phyloP scores from a whole-genome alignment of 228 moss, liverwort and hornwort species.

The Sphagnum fallax region DNA sequence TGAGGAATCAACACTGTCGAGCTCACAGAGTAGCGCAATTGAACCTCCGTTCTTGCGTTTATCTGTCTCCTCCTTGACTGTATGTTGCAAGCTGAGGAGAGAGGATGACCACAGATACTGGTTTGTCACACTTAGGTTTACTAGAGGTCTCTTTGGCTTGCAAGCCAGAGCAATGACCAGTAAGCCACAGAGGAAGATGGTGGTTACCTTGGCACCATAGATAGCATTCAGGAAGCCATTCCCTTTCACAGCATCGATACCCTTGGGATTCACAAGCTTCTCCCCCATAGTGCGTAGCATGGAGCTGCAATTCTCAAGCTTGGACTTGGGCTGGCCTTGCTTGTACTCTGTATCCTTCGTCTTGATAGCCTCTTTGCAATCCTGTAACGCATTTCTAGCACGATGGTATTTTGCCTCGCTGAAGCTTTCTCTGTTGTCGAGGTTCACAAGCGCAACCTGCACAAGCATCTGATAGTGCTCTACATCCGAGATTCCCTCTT shows the following conservation, averaged over 20 bases:
- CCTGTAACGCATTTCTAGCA: slow-evolving; percentile 21
- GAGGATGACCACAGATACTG: slow-evolving; percentile 30
- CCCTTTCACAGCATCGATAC: slow-evolving; percentile 19
- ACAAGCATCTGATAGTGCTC: slow-evolving; percentile 34
- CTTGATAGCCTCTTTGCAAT: slow-evolving; percentile 30
- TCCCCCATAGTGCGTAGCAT: slow-evolving; percentile 40
- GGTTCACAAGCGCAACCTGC: slow-evolving; percentile 21
- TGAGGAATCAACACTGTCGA: slow-evolving; percentile 20
- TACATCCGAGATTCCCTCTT: slow-evolving; percentile 22
- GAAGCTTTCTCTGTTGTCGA: slow-evolving; percentile 13
- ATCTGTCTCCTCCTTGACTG: slow-evolving; percentile 31
- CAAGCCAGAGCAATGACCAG: slow-evolving; percentile 30
- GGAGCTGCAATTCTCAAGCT: slow-evolving; percentile 35
- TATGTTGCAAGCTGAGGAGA: slow-evolving; percentile 25
- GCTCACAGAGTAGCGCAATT: slow-evolving; percentile 26
- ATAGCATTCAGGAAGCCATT: slow-evolving; percentile 34
- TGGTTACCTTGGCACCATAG: slow-evolving; percentile 38
- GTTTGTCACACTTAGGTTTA: slow-evolving; percentile 24
- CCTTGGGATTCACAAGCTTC: slow-evolving; percentile 32
- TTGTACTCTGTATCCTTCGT: slow-evolving; percentile 36
- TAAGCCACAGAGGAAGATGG: slow-evolving; percentile 28
- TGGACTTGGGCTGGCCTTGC: slow-evolving; percentile 32
- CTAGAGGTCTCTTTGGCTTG: slow-evolving; percentile 24
- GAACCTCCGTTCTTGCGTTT: slow-evolving; percentile 28
- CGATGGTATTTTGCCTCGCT: slow-evolving; percentile 19